Evolutionary conservation across 176 grass and related monocot genomes (phyloP).

Genomic region (Triticum monococcum): DNA sequence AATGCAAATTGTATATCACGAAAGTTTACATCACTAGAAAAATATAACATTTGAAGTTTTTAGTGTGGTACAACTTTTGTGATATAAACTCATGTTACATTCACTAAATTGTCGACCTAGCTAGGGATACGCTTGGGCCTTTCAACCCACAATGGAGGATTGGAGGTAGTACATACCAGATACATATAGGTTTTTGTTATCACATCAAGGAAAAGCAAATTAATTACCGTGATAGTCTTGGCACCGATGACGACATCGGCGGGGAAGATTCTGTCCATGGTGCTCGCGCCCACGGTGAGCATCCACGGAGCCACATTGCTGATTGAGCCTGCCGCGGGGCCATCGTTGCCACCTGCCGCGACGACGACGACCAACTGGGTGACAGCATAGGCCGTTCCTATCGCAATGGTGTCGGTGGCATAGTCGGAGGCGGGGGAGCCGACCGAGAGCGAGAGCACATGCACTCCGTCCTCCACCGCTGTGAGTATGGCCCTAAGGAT

Average conservation of each 20-base stretch:
- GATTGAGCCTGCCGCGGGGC: constrained; percentile 34
- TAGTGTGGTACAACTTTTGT: too few relatives aligned
- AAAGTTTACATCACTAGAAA: too few relatives aligned
- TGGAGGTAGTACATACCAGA: too few relatives aligned
- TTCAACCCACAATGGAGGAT: too few relatives aligned
- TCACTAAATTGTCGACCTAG: too few relatives aligned
- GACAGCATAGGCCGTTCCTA: constrained; percentile 55
- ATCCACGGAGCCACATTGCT: constrained; percentile 66
- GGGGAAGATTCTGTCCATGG: constrained; percentile 65
- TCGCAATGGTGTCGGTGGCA: constrained; percentile 25
- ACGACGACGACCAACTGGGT: constrained; percentile 49
- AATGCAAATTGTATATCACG: too few relatives aligned
- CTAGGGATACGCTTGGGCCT: too few relatives aligned
- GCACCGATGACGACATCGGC: constrained; percentile 14
- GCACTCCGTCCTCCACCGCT: constrained; percentile 52
- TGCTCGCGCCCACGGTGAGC: constrained; percentile 65
- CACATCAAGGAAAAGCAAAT: too few relatives aligned
- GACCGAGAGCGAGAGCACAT: constrained; percentile 67
- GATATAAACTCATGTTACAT: too few relatives aligned
- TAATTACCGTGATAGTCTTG: constrained; percentile 13
- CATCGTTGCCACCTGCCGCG: constrained; percentile 59
- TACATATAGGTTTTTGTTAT: too few relatives aligned
- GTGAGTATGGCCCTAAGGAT: constrained; percentile 39
- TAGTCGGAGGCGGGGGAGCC: constrained; percentile 32
- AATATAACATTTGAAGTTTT: too few relatives aligned